These are phyloP conservation scores for Acorus calamus DNA, from an alignment of 106 monocot genomes.

Conservation along the genomic window DNA sequence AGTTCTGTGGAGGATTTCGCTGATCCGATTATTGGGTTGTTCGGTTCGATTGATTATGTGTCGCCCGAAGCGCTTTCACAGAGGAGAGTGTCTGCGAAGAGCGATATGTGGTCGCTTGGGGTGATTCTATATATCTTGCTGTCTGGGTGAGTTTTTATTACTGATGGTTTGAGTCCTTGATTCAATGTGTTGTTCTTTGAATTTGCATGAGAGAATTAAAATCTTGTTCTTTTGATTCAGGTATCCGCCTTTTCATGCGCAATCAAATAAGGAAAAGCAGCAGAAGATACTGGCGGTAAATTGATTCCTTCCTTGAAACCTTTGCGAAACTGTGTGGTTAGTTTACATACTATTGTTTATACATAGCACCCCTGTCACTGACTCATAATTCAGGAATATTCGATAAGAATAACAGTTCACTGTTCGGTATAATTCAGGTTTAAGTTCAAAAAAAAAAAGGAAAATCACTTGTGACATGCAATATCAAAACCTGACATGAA, in stretches of 20 bases:
- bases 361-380: no score
- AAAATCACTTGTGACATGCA: no score
- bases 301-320: background rate
- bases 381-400: no score
- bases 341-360: no score
- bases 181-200: background rate
- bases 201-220: background rate
- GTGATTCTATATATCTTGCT: slow-evolving; percentile 64
- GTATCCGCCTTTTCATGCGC: slow-evolving; percentile 53
- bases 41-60: slow-evolving; percentile 75
- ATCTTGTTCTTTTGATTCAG: slow-evolving; percentile 15
- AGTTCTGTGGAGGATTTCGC: slow-evolving; percentile 64
- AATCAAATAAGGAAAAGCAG: slow-evolving; percentile 53
- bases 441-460: no score
- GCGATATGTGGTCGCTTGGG: slow-evolving; percentile 76
- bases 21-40: slow-evolving; percentile 52
- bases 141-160: slow-evolving; percentile 33
- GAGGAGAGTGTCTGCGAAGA: slow-evolving; percentile 32
- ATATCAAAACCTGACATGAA: no score
- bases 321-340: background rate
- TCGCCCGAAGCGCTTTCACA: slow-evolving; percentile 54
- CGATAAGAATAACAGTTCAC: no score
- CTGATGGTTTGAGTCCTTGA: background rate
- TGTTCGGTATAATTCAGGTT: no score
- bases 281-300: slow-evolving; percentile 50